Base-by-base conservation (phyloP, 2,329 filamentous ascomycete species). In the Paraphaeosphaeria sporulosa region DNA sequence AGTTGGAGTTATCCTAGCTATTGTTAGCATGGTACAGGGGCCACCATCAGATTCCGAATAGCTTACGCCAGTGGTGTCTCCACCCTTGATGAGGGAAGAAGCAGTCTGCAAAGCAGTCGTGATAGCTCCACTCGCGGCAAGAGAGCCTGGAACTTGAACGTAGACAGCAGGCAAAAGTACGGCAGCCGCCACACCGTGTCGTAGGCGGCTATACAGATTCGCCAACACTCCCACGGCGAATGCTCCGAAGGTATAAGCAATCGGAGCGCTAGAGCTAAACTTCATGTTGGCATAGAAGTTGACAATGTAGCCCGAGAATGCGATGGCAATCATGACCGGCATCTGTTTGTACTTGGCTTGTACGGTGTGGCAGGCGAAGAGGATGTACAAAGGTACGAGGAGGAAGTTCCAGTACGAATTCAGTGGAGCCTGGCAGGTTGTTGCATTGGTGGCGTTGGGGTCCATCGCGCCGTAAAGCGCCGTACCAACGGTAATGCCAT, bases 341-440 rank as follows among this genome's bases (percentile, higher is more conserved):
- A 88, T 86, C 74, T 94, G 91, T 67, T 86, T 89, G 86, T 87
- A 92, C 76, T 92, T 92, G 58, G 90, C 90, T 65, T 94, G 90
- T 74, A 94, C 93, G 70, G 93, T 89, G 70, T 93, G 83, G 62
- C 71, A 72, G 1, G 90, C 89, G 53, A 94, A 84, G 69, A 89
- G 91, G 43, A 92, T 74, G 19, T 91, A 88, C 73, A 93, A 94
- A 6, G 86, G 87, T 0, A 94, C 92, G 71, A 92, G 93, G 23
- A 89, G 80, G 78, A 93, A 92, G 52, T 84, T 85, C 65, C 84
- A 85, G 32, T 82, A 79, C 7, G 83, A 81, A 19, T 78, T 77
- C 34, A 88, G 79, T 0, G 82, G 75, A 40, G 81, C 74, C 3
- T 59, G 57, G 70, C 81, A 83, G 5, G 71, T 71, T 2, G 80